Base-by-base conservation (phyloP, 2,329 filamentous ascomycete genomes). In the Raffaelea albimanens region DNA sequence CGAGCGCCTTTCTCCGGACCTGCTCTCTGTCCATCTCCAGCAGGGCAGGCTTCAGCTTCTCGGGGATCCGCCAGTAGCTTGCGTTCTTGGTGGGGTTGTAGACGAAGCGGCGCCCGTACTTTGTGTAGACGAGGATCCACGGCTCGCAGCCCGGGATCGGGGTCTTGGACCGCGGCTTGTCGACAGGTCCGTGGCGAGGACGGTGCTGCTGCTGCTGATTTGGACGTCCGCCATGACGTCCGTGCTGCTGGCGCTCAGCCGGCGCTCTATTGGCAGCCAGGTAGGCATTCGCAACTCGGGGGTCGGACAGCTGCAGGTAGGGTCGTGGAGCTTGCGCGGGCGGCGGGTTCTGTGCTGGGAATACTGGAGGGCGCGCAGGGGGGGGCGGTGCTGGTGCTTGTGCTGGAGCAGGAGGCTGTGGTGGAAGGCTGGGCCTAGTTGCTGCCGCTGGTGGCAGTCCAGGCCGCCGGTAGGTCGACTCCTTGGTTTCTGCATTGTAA, bases 51-150 rank as follows among this genome's bases (percentile, higher is more conserved):
- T 90, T 83, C 33, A 98, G 73, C 61, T 93, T 83, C 47, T 87
- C 80, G 0, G 93, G 93, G 57, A 96, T 93, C 58, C 88, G 88
- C 93, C 94, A 98, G 64, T 89, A 89, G 64, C 90, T 97, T 55
- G 89, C 76, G 34, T 91, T 86, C 55, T 91, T 95, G 46, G 77
- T 76, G 0, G 82, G 78, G 56, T 98, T 95, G 68, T 95, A 87
- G 2, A 90, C 89, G 60, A 98, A 98, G 45, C 90, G 78, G 49
- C 93, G 76, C 20, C 87, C 87, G 52, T 91, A 81, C 61, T 88
- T 96, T 1, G 93, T 98, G 61, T 85, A 87, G n/a, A 98, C 87
- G 3, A 98, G 70, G 0, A 95, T 67, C 93, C 93, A 98, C 16
- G 89, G 86, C 56, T 85, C 83, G 57, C 81, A 86, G 2, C 83